Conservation (phyloP, 2,329 filamentous ascomycete species). For the Colletotrichum agaves region DNA sequence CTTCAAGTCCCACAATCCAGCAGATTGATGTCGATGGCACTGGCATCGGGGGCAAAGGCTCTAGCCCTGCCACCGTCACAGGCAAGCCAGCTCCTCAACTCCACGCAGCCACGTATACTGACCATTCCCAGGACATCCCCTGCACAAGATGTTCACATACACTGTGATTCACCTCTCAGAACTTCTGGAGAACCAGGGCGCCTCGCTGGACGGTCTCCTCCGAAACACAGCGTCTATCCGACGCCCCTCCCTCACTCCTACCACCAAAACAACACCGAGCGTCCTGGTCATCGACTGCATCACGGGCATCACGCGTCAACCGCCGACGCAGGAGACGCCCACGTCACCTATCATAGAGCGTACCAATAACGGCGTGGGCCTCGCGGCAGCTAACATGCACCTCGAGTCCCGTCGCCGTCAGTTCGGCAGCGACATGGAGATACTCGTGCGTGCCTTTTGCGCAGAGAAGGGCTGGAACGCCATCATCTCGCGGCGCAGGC, state of each 20-base stretch:
- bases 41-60: conserved; percentile 55
- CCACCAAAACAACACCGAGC: conserved; percentile 46
- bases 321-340: conserved; percentile 57
- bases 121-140: conserved; percentile 62
- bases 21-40: conserved; percentile 64
- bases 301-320: conserved; percentile 59
- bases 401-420: conserved; percentile 67
- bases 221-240: conserved; percentile 46
- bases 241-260: conserved; percentile 46
- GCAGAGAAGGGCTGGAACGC: conserved; percentile 80
- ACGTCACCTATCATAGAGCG: conserved; percentile 60
- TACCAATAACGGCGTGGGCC: conserved; percentile 50
- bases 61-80: conserved; percentile 59
- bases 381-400: conserved; percentile 63
- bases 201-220: conserved; percentile 60
- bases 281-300: conserved; percentile 74
- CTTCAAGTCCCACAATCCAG: conserved; percentile 68
- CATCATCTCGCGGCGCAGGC: conserved; percentile 72
- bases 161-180: conserved; percentile 68
- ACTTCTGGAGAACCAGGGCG: conserved; percentile 59
- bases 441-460: conserved; percentile 78
- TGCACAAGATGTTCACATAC: conserved; percentile 72
- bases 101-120: conserved; percentile 31
- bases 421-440: conserved; percentile 73
- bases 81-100: conserved; percentile 48